Base-by-base conservation (phyloP, 305 asterid genomes). In the Petunia hybrid region DNA sequence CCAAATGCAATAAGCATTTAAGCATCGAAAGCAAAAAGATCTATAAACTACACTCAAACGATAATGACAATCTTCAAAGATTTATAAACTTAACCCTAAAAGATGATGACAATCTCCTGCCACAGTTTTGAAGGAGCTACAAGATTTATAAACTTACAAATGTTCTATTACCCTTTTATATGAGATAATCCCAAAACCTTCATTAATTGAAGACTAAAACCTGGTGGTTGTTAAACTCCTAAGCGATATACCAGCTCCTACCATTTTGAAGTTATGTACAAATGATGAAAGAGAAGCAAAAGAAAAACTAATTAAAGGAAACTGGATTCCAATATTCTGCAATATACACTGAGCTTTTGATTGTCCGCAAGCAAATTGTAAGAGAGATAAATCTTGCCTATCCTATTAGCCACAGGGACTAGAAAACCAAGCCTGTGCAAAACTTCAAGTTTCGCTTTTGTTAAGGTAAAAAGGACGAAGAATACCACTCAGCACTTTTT, bases 291-390 rank as follows among this genome's bases (percentile, higher is more conserved):
- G 41, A 41, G 71, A 65, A 12, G 40, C 31, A 65, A 10, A 39
- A 67, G 36, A 36, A 16, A 68, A 68, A 16, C 76, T 42, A 41
- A 41, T 67, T 67, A 7, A 68, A 16, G 8, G 8, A 68, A 68
- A 55, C 38, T 68, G n/a, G 8, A 68, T n/a, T 42, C 39, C 76
- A 68, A 42, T 68, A 42, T n/a, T 67, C 14, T 42, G 38, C 3
- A 9, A 53, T 9, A 9, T 42, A 53, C 42, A 42, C 3, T 16
- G 76, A 68, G 39, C 38, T 68, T 42, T 16, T n/a, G 39, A 68
- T n/a, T n/a, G 35, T 68, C 55, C 16, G 43, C 56, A 68, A 68
- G 16, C 76, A 42, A 67, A 68, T 68, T 42, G 76, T 68, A 43
- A 42, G 76, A 68, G 43, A 6, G 46, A 68, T 8, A 68, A 68